Base-by-base conservation (phyloP, 495 filamentous ascomycete genomes). In the Tuber microsphaerosporum region DNA sequence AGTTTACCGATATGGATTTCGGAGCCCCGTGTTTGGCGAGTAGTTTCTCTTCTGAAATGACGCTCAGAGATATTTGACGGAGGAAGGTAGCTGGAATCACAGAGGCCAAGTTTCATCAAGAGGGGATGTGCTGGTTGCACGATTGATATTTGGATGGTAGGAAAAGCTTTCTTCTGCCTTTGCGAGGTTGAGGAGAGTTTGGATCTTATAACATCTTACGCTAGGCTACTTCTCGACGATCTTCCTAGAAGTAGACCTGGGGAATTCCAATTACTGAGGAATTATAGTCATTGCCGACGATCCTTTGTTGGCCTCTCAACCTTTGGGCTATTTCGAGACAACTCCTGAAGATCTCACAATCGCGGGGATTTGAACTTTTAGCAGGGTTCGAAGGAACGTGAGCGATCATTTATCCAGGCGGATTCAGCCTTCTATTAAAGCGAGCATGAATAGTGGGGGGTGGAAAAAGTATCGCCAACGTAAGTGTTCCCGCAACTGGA, bases 361-460 rank as follows among this genome's bases (percentile, higher is more conserved):
- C n/a, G 2, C n/a, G 51, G 12, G 51, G 14, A 31, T 61, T 61
- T 61, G n/a, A 1, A 26, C 48, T 26, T 61, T 10, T 61, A 16
- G 51, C n/a, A 61, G 51, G n/a, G n/a, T 61, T 26, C 8, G 48
- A 10, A 12, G 16, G n/a, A 61, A 26, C n/a, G 51, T 26, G 51
- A n/a, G n/a, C 3, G 51, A 31, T 10, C 1, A 61, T 61, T 61
- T 61, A 26, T n/a, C n/a, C 2, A 61, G 51, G 51, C 51, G n/a
- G 51, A 61, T 61, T 61, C 51, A 61, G 51, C 51, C 51, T 31
- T 61, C 22, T 61, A 26, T 61, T 26, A 61, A 61, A 61, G 51
- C n/a, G 14, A 31, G n/a, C n/a, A 26, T 14, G 51, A 61, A 61
- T 31, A 12, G n/a, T 16, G 9, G n/a, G n/a, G n/a, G n/a, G n/a